Percentiles rank a stretch among this genome's conserved stretches.
phyloP scores from a whole-genome alignment of 306 rosid species.

The Cicer judaicum region DNA sequence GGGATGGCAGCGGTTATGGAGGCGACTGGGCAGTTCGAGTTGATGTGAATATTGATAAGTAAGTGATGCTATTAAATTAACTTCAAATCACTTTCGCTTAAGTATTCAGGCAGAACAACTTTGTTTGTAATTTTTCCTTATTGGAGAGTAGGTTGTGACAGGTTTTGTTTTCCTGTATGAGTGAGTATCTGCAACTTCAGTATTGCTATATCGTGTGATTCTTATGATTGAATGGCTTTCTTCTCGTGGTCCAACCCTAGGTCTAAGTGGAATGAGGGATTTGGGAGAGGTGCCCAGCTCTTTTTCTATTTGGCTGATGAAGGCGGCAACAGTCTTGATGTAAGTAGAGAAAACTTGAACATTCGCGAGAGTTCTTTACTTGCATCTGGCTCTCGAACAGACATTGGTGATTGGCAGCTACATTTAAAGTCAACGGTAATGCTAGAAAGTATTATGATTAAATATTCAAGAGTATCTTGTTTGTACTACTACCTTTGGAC shows the following conservation, averaged over 20 bases:
- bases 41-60: constrained; percentile 64
- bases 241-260: constrained; percentile 57
- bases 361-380: constrained; percentile 62
- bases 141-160: constrained; percentile 10
- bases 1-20: constrained; percentile 84
- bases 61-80: constrained; percentile 45
- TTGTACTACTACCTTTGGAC: constrained; percentile 10
- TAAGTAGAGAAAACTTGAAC: constrained; percentile 59
- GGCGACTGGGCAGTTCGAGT: constrained; percentile 94
- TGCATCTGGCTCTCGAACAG: constrained; percentile 77
- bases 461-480: constrained; percentile 29
- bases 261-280: constrained; percentile 58
- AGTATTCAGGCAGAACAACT: constrained; percentile 26
- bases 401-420: constrained; percentile 92
- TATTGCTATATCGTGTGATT: constrained; percentile 9
- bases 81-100: constrained; percentile 1
- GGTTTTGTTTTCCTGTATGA: constrained; percentile 22
- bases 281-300: constrained; percentile 62
- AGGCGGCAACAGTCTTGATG: constrained; percentile 64
- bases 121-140: constrained; percentile 27
- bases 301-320: constrained; percentile 97
- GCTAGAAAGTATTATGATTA: constrained; percentile 32
- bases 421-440: constrained; percentile 89
- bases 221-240: constrained; percentile 21
- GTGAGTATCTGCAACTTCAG: constrained; percentile 18